phyloP scores from a whole-genome alignment of 257 asterid species.

The Solanum dulcamara region DNA sequence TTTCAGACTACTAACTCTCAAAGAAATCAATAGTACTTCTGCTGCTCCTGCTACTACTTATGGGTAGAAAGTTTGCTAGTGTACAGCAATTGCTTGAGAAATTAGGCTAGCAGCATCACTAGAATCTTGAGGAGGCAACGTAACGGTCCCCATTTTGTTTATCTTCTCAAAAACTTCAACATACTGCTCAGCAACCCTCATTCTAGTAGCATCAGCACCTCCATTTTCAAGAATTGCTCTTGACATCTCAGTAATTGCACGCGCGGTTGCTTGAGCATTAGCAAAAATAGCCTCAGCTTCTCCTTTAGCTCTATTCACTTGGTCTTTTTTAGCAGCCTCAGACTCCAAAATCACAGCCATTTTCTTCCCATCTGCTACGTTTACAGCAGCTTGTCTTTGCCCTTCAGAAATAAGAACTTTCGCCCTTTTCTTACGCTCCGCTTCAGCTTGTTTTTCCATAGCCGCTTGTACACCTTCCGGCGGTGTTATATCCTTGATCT shows the following conservation, averaged over 20 bases:
- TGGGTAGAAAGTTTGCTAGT: neutral
- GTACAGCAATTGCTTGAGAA: neutral
- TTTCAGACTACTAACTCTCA: neutral
- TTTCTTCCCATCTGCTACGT: slow-evolving; percentile 5
- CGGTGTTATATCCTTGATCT: neutral
- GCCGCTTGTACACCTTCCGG: neutral
- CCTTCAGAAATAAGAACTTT: neutral
- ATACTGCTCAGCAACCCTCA: slow-evolving; percentile 7
- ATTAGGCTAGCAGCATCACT: neutral
- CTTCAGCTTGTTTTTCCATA: slow-evolving; percentile 5
- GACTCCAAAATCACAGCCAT: neutral
- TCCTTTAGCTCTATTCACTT: slow-evolving; percentile 4
- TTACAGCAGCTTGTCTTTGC: neutral
- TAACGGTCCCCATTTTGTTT: neutral
- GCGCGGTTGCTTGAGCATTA: neutral
- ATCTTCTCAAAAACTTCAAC: slow-evolving; percentile 3
- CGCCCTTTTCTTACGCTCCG: neutral
- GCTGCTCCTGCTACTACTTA: neutral
- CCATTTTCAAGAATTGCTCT: neutral
- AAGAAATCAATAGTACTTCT: neutral
- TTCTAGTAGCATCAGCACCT: neutral
- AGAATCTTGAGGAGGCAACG: neutral
- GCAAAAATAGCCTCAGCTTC: neutral
- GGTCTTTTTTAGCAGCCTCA: slow-evolving; percentile 2
- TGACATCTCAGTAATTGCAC: neutral